phyloP scores from a whole-genome alignment of 768 basidiomycete species.

The Trametes maxima region DNA sequence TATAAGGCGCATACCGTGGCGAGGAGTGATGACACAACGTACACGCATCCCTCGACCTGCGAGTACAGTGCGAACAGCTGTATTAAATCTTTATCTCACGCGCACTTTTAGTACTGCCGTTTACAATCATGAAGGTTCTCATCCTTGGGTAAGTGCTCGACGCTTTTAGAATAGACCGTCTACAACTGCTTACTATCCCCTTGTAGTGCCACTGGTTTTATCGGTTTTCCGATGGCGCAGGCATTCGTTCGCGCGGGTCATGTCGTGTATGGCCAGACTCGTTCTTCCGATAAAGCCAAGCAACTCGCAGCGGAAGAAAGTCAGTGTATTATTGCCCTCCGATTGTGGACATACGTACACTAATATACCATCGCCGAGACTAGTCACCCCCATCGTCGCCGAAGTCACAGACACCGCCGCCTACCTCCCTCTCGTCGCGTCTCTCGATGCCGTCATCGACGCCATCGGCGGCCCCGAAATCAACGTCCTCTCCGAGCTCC shows the following conservation, averaged over 20 bases:
- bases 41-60: no score
- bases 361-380: neutral
- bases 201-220: constrained; percentile 46
- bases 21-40: no score
- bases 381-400: constrained; percentile 44
- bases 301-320: constrained; percentile 45
- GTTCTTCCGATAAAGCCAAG: constrained; percentile 39
- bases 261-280: constrained; percentile 47
- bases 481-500: constrained; percentile 24
- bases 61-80: no score
- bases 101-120: neutral
- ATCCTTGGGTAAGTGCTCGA: constrained; percentile 26
- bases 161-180: neutral
- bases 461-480: constrained; percentile 31
- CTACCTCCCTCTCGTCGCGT: constrained; percentile 34
- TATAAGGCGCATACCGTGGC: no score
- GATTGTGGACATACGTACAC: neutral
- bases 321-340: constrained; percentile 20
- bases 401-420: constrained; percentile 27
- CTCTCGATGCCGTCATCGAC: constrained; percentile 40
- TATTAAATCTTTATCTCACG: no score
- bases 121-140: constrained; percentile 30
- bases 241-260: constrained; percentile 50
- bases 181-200: neutral
- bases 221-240: constrained; percentile 46